Base-by-base conservation (phyloP, 768 basidiomycete species). In the Gyrodon lividus region DNA sequence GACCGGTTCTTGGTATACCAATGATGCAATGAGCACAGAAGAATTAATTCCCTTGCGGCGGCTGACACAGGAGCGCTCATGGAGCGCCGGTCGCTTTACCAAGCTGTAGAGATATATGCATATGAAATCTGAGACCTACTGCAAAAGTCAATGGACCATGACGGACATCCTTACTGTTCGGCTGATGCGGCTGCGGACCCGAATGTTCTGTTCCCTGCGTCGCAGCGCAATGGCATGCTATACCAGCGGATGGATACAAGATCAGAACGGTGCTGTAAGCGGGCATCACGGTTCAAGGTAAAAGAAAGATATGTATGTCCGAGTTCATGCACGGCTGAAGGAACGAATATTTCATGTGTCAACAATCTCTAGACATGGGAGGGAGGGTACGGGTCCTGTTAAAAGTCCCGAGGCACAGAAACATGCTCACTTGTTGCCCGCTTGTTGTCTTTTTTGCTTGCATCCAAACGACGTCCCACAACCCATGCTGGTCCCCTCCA, bases 51-150 rank as follows among this genome's bases (percentile, higher is more conserved):
- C 47, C 37, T 23, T 40, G 37, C 19, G 17, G 31, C 46, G 54
- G 52, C 48, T 30, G 12, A 26, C 31, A 46, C 58, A 54, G 63
- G 58, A 59, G 30, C 45, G 40, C 40, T 20, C 40, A 20, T 8
- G 5, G 6, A 20, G 19, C 20, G 19, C 19, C 19, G 8, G 20
- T 8, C 8, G 22, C 17, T 20, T 26, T 8, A 39, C 62, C 63
- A 64, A 54, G 63, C 63, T 64, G 63, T 64, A 48, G 49, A 51
- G 28, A 46, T 2, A 47, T 33, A 35, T 14, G n/a, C n/a, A n/a
- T n/a, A n/a, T n/a, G n/a, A n/a, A n/a, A 34, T 26, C 4, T 4
- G 4, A 26, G 7, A 26, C 24, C 4, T 7, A 7, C 33, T 34
- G 3, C 10, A 34, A 12, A 12, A 16, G 33, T 34, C 33, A 4